Evolutionary conservation across 345 rosid genomes (phyloP), one percentile per base, ranked within the genome.

Genomic region (Jatropha curcas): DNA sequence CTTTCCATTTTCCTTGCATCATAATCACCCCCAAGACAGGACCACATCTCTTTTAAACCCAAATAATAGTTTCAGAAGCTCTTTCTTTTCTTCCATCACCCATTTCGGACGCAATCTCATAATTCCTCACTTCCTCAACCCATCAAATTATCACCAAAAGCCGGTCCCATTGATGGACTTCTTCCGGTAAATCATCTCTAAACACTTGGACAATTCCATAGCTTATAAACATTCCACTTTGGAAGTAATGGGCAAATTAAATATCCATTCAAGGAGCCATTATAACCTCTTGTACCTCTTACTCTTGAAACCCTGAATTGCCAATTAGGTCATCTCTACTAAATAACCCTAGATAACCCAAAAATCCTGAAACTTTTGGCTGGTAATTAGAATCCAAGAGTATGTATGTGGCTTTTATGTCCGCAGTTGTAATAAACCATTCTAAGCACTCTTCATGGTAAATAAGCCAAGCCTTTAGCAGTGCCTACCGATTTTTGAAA

Each of bases 191-290:
- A 63, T 2, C n/a, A 63, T 63, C 19, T 63, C 67, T 9, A 63
- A n/a, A 9, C 25, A 39, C 51, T 20, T n/a, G n/a, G n/a, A 63
- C 67, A 27, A 63, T 34, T 41, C 67, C 51, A 6, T 63, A 63
- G n/a, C 52, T 63, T n/a, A 2, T 63, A 63, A 5, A 63, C 67
- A 41, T 63, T n/a, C 67, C 7, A 63, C 51, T 63, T 63, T 41
- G 0, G 67, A 46, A 10, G 67, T 63, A 14, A 63, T 63, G 17
- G 48, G 51, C 12, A 45, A 1, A 39, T 63, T 63, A 13, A 39
- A 24, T 17, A 20, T 27, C 67, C 67, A 63, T 13, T 63, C 67
- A 34, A n/a, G 67, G 67, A 39, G 67, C 67, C 51, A 63, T 63
- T n/a, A 51, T 63, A 41, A 11, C 67, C 67, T 34, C 25, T 39